Conservation (phyloP, 805 yeast genomes). For the Tetrapisispora fleetii region DNA sequence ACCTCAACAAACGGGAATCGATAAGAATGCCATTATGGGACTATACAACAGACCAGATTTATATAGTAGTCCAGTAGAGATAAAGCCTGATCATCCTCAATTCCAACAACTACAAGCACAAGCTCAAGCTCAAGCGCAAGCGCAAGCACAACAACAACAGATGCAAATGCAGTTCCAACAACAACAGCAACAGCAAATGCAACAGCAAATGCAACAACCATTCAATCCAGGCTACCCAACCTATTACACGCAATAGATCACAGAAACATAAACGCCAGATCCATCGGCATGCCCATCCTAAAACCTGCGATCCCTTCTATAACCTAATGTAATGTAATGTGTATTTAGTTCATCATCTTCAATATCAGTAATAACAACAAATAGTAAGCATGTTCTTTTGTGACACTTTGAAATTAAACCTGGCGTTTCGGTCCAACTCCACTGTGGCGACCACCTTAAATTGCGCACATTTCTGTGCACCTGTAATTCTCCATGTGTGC, state of each 20-base stretch:
- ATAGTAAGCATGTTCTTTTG: no score
- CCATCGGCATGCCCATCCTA: no score
- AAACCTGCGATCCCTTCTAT: no score
- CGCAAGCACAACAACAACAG: conserved; percentile 10
- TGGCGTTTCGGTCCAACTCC: no score
- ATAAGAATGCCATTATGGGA: conserved; percentile 19
- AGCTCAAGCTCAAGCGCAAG: conserved; percentile 7
- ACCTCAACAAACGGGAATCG: conserved; percentile 10
- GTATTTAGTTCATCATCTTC: no score
- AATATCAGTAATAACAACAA: no score
- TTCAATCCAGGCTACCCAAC: conserved; percentile 4
- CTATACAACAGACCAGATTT: conserved; percentile 24
- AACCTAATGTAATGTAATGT: no score
- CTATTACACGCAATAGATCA: conserved; percentile 8
- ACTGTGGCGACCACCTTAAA: no score
- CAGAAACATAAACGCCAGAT: not conserved
- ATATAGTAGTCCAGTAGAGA: conserved; percentile 24
- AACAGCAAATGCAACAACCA: conserved; percentile 17
- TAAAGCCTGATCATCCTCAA: conserved; percentile 22
- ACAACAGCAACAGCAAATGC: conserved; percentile 12
- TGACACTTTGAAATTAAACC: no score
- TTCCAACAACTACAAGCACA: conserved; percentile 16
- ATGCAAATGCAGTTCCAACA: conserved; percentile 6
- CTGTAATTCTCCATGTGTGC: no score
- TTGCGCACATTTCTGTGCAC: no score